These are phyloP conservation scores for Candida buenavistaensis DNA, from an alignment of 1,139 yeast genomes.

Conservation along the genomic window DNA sequence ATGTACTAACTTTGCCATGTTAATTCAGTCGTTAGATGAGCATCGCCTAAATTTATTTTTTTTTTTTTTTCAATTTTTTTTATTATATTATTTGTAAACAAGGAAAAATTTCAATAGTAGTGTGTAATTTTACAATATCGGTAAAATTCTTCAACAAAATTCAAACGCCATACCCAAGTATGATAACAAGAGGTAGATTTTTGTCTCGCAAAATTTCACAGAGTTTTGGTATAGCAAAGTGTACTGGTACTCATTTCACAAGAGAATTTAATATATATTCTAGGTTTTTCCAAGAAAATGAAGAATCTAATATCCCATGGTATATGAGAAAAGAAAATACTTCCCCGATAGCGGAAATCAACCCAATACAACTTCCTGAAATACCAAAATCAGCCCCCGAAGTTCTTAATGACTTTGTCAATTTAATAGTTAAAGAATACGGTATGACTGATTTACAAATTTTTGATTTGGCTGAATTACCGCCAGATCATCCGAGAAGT, in stretches of 20 bases:
- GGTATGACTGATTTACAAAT: constrained; percentile 64
- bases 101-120: background rate
- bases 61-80: background rate
- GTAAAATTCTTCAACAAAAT: background rate
- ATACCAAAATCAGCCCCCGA: constrained; percentile 61
- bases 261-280: background rate
- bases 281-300: background rate
- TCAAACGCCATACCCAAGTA: background rate
- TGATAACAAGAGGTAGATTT: background rate
- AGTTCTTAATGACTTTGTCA: constrained; percentile 44
- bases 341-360: constrained; percentile 31
- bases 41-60: constrained; percentile 5
- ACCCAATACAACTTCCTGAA: constrained; percentile 34
- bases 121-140: background rate
- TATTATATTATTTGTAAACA: constrained; percentile 1
- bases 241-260: background rate
- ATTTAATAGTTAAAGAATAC: constrained; percentile 53
- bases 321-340: constrained; percentile 55
- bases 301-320: constrained; percentile 51
- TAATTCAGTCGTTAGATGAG: constrained; percentile 8
- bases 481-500: constrained; percentile 42
- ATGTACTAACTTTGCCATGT: constrained; percentile 82
- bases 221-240: background rate
- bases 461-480: constrained; percentile 46
- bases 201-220: background rate